Evolutionary conservation across 169 alveolate species (phyloP), one percentile per base, ranked within the genome.

Genomic region (Blepharisma undulans): DNA sequence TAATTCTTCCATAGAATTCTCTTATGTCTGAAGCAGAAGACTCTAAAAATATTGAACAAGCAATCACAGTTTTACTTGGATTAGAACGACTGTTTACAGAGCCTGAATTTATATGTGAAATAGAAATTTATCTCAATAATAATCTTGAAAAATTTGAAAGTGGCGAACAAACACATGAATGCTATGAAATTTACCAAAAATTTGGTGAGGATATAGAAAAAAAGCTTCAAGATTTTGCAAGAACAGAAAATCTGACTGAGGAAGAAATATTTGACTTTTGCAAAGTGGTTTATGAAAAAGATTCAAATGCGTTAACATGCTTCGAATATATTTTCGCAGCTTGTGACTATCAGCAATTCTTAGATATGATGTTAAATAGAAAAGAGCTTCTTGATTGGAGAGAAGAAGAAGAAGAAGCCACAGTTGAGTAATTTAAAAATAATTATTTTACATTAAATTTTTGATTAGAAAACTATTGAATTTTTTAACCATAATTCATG

Each of bases 291-390:
- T 86, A 86, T 72, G 72, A 86, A 22, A 25, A 86, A 14, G 84
- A 86, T 85, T 48, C 81, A 22, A 22, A 30, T 36, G 60, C 84
- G 8, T 72, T 86, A 22, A 86, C 91, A 4, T 86, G 91, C 84
- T 72, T 86, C 36, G 91, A 86, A 72, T 86, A 86, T 72, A 86
- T 86, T 71, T 19, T 86, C n/a, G 80, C 91, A 4, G 91, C 91
- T 66, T 27, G 80, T 60, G 91, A 86, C n/a, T 86, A 86, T 72
- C 25, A 61, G 22, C 84, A 86, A 16, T 86, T 86, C 34, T 36
- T 86, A 30, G 91, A 61, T n/a, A 71, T 86, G 84, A 72, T 86
- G 84, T 85, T 86, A 14, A 72, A 36, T 66, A 22, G 91, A 4
- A 86, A 72, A 48, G 34, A 86, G 7, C 72, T 86, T 21, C 84